A percentile compares a stretch with the other conserved stretches of the same genome.
Evolutionary conservation across 2,329 filamentous ascomycete genomes (phyloP).

Genomic region (Alternaria brassicicola): DNA sequence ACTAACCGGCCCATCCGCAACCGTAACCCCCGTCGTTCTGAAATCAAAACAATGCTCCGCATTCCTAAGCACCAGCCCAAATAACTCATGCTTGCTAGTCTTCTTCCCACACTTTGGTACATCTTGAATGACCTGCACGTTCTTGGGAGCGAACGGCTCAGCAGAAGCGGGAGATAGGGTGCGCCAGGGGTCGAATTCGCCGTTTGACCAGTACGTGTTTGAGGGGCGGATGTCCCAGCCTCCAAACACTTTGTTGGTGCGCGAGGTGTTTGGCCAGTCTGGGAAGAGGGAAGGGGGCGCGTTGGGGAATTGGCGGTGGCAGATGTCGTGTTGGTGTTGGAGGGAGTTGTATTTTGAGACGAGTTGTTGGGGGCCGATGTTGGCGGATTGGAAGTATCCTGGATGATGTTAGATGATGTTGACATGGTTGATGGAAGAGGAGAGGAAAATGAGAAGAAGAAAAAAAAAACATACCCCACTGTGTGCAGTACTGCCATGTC

Average conservation of each 20-base stretch:
- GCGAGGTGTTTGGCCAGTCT: constrained; percentile 45
- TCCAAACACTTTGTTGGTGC: constrained; percentile 54
- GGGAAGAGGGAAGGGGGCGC: constrained; percentile 52
- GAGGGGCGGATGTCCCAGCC: constrained; percentile 60
- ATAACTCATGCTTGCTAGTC: constrained; percentile 49
- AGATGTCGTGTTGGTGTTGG: constrained; percentile 53
- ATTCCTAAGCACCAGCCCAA: constrained; percentile 55
- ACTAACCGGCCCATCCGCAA: constrained; percentile 42
- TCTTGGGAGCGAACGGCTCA: constrained; percentile 50
- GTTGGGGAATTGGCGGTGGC: constrained; percentile 57
- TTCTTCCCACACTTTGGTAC: constrained; percentile 47
- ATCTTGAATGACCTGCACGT: not conserved
- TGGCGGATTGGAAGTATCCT: constrained; percentile 57
- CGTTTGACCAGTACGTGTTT: constrained; percentile 58
- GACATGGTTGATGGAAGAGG: not conserved
- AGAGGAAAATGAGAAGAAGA: not conserved
- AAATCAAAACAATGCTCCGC: constrained; percentile 60
- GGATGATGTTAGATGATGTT: constrained; percentile 8
- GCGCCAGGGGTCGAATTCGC: constrained; percentile 61
- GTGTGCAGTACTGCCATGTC: constrained; percentile 61
- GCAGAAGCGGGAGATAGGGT: constrained; percentile 53
- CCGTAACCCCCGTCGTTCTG: constrained; percentile 28
- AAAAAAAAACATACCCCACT: constrained; percentile 51
- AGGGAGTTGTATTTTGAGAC: constrained; percentile 56
- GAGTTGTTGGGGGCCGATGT: constrained; percentile 55